Evolutionary conservation across 768 basidiomycete genomes (phyloP), one percentile per base, ranked within the genome.

Genomic region (Russula griseocarnosa): DNA sequence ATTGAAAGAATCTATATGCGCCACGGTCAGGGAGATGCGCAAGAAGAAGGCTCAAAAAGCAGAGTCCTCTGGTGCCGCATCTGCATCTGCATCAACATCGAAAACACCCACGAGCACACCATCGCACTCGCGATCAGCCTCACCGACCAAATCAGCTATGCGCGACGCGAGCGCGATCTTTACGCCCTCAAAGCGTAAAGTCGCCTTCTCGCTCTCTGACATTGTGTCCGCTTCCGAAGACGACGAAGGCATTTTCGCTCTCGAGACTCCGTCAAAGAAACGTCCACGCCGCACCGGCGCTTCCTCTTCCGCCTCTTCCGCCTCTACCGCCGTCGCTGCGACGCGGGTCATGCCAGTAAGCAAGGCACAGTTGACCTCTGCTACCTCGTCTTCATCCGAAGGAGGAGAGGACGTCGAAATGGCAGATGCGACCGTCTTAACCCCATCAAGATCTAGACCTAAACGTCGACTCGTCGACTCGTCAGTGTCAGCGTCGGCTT

Each of bases 261-360:
- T 60, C 28, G 67, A 68, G 32, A 68, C 60, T 8, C 65, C 65
- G 1, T 66, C 67, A 10, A 67, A 65, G 24, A 67, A 67, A 22
- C 66, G 66, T 11, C 58, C 28, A 4, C 57, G 62, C 24, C 49
- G 61, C 28, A 5, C 55, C 8, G 1, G 24, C 38, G 14, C 38
- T 38, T 38, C 38, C 14, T 34, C 34, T 10, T 34, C 34, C 34
- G 34, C 34, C 32, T 32, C 32, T 7, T 32, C 32, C 32, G 32
- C 32, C 32, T 32, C 32, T 2, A 5, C 36, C 18, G 38, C 61
- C 24, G 22, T 49, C 14, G 13, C 49, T 4, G 20, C 46, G 8
- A 13, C 32, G 26, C 52, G 62, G 0, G 49, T 44, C 16, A 11
- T 63, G 51, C 67, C 67, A 14, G 42, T 55, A 50, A 56, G 53